These are phyloP conservation scores for Extremus antarcticus DNA, from an alignment of 495 filamentous ascomycete species.

Conservation along the genomic window DNA sequence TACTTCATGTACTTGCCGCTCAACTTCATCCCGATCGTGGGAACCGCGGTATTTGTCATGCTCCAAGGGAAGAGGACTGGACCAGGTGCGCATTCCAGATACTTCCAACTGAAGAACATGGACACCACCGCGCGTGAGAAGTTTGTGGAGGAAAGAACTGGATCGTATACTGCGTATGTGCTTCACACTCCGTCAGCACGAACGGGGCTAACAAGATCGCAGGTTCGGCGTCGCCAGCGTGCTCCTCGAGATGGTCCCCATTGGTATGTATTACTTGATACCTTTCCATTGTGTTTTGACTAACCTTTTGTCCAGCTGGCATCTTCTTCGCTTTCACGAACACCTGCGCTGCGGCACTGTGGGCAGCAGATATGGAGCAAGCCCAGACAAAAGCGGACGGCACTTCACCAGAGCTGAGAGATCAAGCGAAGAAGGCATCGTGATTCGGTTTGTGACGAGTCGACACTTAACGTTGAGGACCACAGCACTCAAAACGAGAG, in stretches of 20 bases:
- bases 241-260: constrained; percentile 71
- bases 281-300: constrained; percentile 25
- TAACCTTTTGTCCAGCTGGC: too few species aligned
- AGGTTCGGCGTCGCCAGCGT: constrained; percentile 72
- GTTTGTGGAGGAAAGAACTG: constrained; percentile 53
- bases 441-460: not conserved
- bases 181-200: too few species aligned
- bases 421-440: constrained; percentile 45
- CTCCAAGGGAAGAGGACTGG: constrained; percentile 56
- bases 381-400: constrained; percentile 39
- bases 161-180: constrained; percentile 67
- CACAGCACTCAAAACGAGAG: too few species aligned
- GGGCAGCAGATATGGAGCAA: constrained; percentile 84
- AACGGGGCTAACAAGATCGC: constrained; percentile 16
- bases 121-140: constrained; percentile 45
- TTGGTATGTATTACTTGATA: not conserved
- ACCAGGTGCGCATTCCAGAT: constrained; percentile 46
- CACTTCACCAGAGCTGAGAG: constrained; percentile 44
- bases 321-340: constrained; percentile 87
- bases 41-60: constrained; percentile 66
- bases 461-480: not conserved
- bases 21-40: constrained; percentile 84
- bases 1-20: constrained; percentile 74
- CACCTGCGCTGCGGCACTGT: constrained; percentile 82
- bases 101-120: constrained; percentile 87